Evolutionary conservation across 192 early-diverging fungal species (phyloP).

Genomic region (Entomortierella lignicola): DNA sequence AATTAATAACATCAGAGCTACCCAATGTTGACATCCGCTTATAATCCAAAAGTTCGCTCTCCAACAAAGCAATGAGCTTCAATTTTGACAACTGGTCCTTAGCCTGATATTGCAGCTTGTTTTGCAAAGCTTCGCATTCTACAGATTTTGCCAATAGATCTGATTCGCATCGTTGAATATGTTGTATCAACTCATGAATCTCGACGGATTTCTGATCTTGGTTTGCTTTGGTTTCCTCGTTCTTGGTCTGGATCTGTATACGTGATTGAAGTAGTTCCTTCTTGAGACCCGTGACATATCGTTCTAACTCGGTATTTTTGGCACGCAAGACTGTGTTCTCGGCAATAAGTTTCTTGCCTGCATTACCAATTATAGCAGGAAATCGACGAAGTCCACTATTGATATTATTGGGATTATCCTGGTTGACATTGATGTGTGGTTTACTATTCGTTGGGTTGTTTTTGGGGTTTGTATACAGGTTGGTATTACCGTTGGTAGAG

Average conservation of each 20-base stretch:
- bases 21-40: conserved; percentile 35
- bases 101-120: conserved; percentile 22
- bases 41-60: conserved; percentile 29
- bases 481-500: background rate
- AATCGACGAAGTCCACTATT: background rate
- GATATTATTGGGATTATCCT: conserved; percentile 1
- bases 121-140: conserved; percentile 35
- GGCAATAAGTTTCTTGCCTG: conserved; percentile 8
- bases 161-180: conserved; percentile 38
- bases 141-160: conserved; percentile 22
- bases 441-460: background rate
- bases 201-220: conserved; percentile 26
- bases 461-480: background rate
- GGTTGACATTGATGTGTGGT: background rate
- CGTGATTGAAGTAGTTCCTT: conserved; percentile 34
- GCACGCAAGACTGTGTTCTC: conserved; percentile 27
- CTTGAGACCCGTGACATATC: conserved; percentile 41
- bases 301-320: conserved; percentile 39
- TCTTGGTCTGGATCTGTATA: conserved; percentile 27
- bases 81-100: conserved; percentile 34
- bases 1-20: background rate
- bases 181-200: conserved; percentile 30
- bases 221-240: conserved; percentile 19
- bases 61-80: conserved; percentile 35
- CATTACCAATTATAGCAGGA: background rate